Percentiles rank a stretch among this genome's conserved stretches.
Conservation (phyloP, 371 early-diverging fungal genomes). For the Mortierella sp. region DNA sequence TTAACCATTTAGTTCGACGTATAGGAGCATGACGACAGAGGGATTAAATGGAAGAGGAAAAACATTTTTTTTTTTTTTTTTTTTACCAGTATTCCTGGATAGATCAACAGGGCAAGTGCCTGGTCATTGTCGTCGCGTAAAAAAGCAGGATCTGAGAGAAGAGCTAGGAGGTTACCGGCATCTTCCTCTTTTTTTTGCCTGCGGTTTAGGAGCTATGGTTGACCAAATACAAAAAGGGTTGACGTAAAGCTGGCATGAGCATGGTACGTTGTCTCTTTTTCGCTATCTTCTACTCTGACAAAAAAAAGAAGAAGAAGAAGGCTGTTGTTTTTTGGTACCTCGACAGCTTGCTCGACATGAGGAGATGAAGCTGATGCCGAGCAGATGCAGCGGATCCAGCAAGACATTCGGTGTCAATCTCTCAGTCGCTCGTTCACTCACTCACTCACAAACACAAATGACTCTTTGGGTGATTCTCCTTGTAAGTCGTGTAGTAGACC, state of each 20-base stretch:
- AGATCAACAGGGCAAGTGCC: neutral
- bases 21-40: too few relatives aligned
- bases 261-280: neutral
- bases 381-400: too few relatives aligned
- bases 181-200: neutral
- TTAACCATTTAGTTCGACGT: too few relatives aligned
- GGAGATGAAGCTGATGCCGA: conserved; percentile 70
- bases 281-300: neutral
- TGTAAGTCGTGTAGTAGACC: too few relatives aligned
- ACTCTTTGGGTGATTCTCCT: too few relatives aligned
- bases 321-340: too few relatives aligned
- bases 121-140: neutral
- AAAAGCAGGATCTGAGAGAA: conserved; percentile 5
- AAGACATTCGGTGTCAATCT: too few relatives aligned
- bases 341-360: conserved; percentile 53
- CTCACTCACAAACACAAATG: too few relatives aligned
- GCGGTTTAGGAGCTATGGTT: neutral
- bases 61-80: too few relatives aligned
- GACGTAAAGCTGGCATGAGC: neutral
- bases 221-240: neutral
- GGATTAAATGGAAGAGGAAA: too few relatives aligned
- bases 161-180: neutral
- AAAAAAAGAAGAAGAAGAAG: neutral
- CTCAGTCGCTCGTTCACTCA: too few relatives aligned
- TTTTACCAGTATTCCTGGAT: conserved; percentile 11